Base-by-base conservation (phyloP, 495 filamentous ascomycete species). In the Aspergillus panamensis region DNA sequence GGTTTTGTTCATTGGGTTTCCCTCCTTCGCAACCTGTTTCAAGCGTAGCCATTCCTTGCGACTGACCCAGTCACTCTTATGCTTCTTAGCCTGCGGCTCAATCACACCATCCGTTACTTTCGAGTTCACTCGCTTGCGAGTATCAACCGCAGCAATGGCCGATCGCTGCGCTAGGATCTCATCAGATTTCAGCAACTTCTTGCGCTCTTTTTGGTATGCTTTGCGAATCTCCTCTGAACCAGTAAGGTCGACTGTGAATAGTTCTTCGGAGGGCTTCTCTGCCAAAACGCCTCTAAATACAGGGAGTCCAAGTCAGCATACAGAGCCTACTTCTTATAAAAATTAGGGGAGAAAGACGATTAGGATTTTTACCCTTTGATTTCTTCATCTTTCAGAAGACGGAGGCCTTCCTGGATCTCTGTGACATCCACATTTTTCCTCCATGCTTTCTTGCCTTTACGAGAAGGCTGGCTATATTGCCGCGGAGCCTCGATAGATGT, bases 401-500 rank as follows among this genome's bases (percentile, higher is more conserved):
- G 88, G 44, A 98, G 83, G 44, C 95, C 94, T 60, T 86, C 77
- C 62, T 91, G 81, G 21, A 98, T 80, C 53, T 94, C 87, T 13
- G 89, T 84, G 48, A 97, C 80, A 72, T 98, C 91, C 66, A 97
- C 89, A 77, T 98, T 95, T 72, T 97, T 98, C 62, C 94, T 82
- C 94, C 94, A 98, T 17, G 94, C 94, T 73, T 92, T 96, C 77
- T 98, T 98, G 60, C 94, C 93, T 72, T 97, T 98, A 66, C 94
- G 81, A 10, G 92, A 96, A 42, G 92, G 86, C 71, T 97, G 94
- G 62, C 86, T 92, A 61, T 76, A 80, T 62, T 84, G 80, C 43
- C 79, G 74, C 13, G 84, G 84, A 21, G 84, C 73, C 55, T 71
- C 72, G 48, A 70, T 55, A 14, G 62, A 57, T 19, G 65, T 61